Evolutionary conservation across 805 yeast genomes (phyloP), one percentile per base, ranked within the genome.

Genomic region (Starmerella apicola): DNA sequence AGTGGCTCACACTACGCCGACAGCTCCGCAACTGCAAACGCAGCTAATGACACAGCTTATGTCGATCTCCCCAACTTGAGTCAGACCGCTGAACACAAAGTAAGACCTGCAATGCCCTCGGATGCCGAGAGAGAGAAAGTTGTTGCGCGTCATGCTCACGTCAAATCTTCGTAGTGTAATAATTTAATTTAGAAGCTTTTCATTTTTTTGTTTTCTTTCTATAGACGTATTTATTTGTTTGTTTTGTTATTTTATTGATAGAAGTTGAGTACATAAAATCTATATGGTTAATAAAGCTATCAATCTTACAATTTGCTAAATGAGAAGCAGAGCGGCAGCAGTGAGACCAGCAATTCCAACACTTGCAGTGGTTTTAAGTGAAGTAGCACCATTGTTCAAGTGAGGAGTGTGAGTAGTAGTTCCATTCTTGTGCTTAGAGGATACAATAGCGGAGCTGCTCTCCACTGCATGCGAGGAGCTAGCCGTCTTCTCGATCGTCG

Each of bases 1-100:
- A 41, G 44, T 19, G 55, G 55, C 5, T 45, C 50, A n/a, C 49
- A 47, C 22, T 50, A 44, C 25, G 53, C 54, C 13, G 56, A 52
- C 33, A 49, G 53, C 40, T 41, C 51, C 1, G 56, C 56, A 9
- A 52, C 56, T 3, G 54, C 51, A 21, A 45, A 45, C 13, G 56
- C 56, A 1, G 56, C 56, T 2, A 49, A 38, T 27, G 37, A 46
- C 26, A 51, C 49, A 1, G 48, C 46, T 4, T 17, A 38, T 15
- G 37, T 42, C 20, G 43, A 41, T 25, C 37, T 48, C 15, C 51
- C 51, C 25, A 48, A 48, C 25, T 18, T 48, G 23, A 46, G 48
- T 24, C 48, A 42, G 20, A 35, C 42, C n/a, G 44, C 35, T 1
- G 46, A 44, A 20, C 48, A 46, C 20, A 42, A 38, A 41, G 50